Evolutionary conservation across 768 basidiomycete species (phyloP).

Genomic region (Hysterangium stoloniferum): DNA sequence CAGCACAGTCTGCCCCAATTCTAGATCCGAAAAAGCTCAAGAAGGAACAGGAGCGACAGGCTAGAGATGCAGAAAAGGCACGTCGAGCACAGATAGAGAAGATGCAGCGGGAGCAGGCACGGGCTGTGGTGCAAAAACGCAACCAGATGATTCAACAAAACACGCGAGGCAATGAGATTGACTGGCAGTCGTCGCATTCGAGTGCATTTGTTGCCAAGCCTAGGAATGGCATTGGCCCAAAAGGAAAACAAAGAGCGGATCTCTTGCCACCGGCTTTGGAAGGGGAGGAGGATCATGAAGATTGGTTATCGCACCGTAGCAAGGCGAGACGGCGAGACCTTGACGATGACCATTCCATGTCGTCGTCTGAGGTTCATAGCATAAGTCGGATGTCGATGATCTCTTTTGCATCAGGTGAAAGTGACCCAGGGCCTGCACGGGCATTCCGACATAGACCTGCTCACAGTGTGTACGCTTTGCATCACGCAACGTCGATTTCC

Average conservation of each 20-base stretch:
- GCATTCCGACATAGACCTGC: constrained; percentile 45
- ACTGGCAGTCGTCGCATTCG: constrained; percentile 48
- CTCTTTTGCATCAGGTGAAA: constrained; percentile 79
- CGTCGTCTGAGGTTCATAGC: constrained; percentile 78
- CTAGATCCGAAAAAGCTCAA: constrained; percentile 66
- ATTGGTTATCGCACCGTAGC: constrained; percentile 34
- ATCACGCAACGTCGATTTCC: constrained; percentile 68
- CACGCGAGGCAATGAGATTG: constrained; percentile 43
- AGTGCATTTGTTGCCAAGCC: constrained; percentile 3
- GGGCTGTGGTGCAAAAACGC: constrained; percentile 89
- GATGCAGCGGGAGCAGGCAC: constrained; percentile 77
- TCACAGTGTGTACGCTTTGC: constrained; percentile 50
- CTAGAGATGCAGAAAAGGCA: constrained; percentile 77
- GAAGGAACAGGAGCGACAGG: constrained; percentile 73
- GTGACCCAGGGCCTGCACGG: constrained; percentile 73
- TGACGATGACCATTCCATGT: constrained; percentile 90
- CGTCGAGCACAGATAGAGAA: constrained; percentile 69
- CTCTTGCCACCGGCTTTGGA: constrained; percentile 21
- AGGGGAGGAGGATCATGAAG: constrained; percentile 49
- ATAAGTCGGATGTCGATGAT: constrained; percentile 66
- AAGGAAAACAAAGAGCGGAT: constrained; percentile 34
- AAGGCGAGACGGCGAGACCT: constrained; percentile 79
- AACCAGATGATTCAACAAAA: constrained; percentile 61
- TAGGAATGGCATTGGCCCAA: constrained; percentile 31
- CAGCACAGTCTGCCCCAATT: constrained; percentile 22